Base-by-base conservation (phyloP, 768 basidiomycete species). In the Suillus americanus region DNA sequence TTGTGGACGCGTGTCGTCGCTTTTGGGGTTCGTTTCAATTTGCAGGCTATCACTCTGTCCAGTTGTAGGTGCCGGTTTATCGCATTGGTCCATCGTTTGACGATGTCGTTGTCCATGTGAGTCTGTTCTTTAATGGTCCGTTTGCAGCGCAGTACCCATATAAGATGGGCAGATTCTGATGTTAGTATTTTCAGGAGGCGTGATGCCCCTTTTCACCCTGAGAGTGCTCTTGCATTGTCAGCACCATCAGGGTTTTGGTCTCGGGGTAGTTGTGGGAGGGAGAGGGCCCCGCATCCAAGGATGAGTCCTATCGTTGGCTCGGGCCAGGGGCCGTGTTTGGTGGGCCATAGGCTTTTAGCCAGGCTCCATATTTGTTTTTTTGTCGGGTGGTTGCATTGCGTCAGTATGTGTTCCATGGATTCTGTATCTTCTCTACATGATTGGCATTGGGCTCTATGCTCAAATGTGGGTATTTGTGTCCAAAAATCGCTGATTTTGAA, bases 321-420 rank as follows among this genome's bases (percentile, higher is more conserved):
- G 0, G 18, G 28, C 68, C 69, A 72, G 38, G 54, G 45, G 3
- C 54, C 66, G 14, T 65, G 43, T 38, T 55, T 72, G 13, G 57
- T 72, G 0, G 30, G n/a, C 64, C 72, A 74, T 0, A 74, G n/a
- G n/a, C 67, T 43, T 51, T 64, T 54, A 0, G 65, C 67, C 1
- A 68, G 43, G 16, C 63, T 28, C 77, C 77, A 78, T 5, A 75
- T 53, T 33, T 25, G 25, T 40, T 62, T 56, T 53, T 74, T 74
- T 0, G 71, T 75, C 0, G 65, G 53, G 40, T 35, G 56, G 10
- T 23, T 12, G 2, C 78, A 79, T 37, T 75, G 63, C 0, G 56
- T 66, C 0, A 78, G 67, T 4, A 77, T 43, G 18, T 43, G 41
- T 20, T 43, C 41, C 41, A 43, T 43, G 3, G 41, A 20, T 8